Conservation (phyloP, 2,329 filamentous ascomycete species). For the Stromatinia cepivora region DNA sequence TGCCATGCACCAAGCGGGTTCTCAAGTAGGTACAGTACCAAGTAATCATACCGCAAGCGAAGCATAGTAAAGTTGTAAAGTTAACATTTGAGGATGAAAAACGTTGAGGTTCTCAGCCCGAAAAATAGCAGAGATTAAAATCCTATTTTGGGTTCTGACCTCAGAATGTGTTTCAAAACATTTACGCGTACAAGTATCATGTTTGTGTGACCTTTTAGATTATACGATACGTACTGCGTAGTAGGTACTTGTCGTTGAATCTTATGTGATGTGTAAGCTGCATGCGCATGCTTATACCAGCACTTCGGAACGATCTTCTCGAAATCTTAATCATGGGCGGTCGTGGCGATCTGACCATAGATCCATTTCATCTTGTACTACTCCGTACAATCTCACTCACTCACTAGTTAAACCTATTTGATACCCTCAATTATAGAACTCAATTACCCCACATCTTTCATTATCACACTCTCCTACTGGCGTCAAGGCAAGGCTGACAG, state of each 20-base stretch:
- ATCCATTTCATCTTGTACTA: neutral
- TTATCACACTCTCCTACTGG: neutral
- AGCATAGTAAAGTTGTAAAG: neutral
- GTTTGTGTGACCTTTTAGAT: neutral
- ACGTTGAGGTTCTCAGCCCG: neutral
- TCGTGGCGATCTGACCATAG: neutral
- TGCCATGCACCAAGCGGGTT: neutral
- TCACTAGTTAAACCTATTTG: neutral
- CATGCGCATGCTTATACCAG: slow-evolving; percentile 8
- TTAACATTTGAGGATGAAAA: neutral
- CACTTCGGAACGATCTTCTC: slow-evolving; percentile 1
- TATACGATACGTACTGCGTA: neutral
- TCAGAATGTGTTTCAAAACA: slow-evolving; percentile 6
- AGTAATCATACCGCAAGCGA: neutral
- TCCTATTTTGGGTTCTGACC: slow-evolving; percentile 19
- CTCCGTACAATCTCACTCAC: neutral
- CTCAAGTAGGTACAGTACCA: neutral
- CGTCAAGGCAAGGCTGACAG: slow-evolving; percentile 22
- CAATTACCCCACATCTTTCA: neutral
- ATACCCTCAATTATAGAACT: slow-evolving; percentile 1
- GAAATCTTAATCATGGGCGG: slow-evolving; percentile 1
- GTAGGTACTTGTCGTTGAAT: neutral
- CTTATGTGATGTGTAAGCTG: slow-evolving; percentile 12
- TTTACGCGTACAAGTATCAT: neutral
- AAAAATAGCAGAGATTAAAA: neutral